Evolutionary conservation across 1,284 basidiomycete genomes (phyloP).

Genomic region (Ganoderma boninense): DNA sequence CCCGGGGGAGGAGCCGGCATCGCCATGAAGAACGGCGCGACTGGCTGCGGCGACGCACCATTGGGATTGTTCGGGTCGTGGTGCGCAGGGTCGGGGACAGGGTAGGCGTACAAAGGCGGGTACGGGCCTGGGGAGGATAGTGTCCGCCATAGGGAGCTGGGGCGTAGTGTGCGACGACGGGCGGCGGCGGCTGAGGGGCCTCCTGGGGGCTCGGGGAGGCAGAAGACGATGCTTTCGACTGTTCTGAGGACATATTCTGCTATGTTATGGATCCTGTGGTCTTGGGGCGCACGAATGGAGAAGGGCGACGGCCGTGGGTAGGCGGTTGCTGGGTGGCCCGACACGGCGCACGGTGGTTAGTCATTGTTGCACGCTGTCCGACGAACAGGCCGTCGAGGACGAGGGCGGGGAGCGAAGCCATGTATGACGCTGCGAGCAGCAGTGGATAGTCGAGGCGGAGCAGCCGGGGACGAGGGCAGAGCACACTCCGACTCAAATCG

Average conservation of each 20-base stretch:
- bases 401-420: neutral
- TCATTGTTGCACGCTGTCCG: slow-evolving; percentile 17
- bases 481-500: slow-evolving; percentile 48
- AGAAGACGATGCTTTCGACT: slow-evolving; percentile 38
- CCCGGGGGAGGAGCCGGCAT: slow-evolving; percentile 60
- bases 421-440: slow-evolving; percentile 7
- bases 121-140: slow-evolving; percentile 56
- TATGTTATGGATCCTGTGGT: slow-evolving; percentile 18
- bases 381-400: slow-evolving; percentile 19
- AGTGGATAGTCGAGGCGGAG: slow-evolving; percentile 34
- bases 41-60: slow-evolving; percentile 44
- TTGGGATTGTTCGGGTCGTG: slow-evolving; percentile 54
- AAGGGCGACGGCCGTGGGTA: slow-evolving; percentile 12
- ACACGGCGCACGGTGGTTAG: slow-evolving; percentile 20
- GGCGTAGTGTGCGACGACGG: slow-evolving; percentile 46
- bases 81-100: slow-evolving; percentile 48
- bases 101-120: slow-evolving; percentile 57
- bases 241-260: slow-evolving; percentile 36
- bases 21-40: slow-evolving; percentile 57
- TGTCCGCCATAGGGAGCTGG: slow-evolving; percentile 51
- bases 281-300: slow-evolving; percentile 5
- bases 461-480: slow-evolving; percentile 34
- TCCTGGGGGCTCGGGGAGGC: slow-evolving; percentile 38
- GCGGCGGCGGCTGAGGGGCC: slow-evolving; percentile 36
- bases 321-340: slow-evolving; percentile 23